Percentiles rank a stretch among this genome's conserved stretches.
These are phyloP conservation scores for Moesziomyces aphidis DNA, from an alignment of 1,284 basidiomycete species.

Conservation along the genomic window DNA sequence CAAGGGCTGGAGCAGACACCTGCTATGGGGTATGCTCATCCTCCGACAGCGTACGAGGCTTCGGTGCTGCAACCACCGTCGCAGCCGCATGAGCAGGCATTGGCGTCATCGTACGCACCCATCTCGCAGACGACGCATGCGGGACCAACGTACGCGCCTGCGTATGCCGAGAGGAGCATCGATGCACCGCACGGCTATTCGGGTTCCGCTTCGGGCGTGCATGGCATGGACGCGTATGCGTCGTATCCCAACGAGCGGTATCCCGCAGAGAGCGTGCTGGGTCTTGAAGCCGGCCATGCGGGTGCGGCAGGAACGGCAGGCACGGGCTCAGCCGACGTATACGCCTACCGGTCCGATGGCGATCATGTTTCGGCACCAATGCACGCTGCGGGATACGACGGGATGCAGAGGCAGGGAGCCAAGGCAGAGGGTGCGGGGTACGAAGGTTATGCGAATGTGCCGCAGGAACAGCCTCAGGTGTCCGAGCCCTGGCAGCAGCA, in stretches of 20 bases:
- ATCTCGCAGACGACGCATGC: conserved; percentile 1
- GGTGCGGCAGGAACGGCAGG: neutral
- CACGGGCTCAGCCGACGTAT: neutral
- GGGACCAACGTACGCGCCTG: neutral
- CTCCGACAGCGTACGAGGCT: neutral
- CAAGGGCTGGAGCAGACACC: neutral
- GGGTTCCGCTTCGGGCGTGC: neutral
- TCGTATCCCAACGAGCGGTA: conserved; percentile 1
- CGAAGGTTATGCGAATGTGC: neutral
- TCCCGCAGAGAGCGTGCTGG: neutral
- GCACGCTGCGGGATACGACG: conserved; percentile 8
- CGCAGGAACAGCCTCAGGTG: neutral
- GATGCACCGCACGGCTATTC: neutral
- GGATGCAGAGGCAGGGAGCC: neutral
- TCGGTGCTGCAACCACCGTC: neutral
- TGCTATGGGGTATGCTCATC: neutral
- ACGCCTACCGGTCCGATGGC: neutral
- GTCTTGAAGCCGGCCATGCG: neutral
- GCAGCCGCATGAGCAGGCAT: conserved; percentile 5
- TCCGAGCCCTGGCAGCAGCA: conserved; percentile 5
- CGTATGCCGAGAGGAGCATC: conserved; percentile 5
- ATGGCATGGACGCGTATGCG: neutral
- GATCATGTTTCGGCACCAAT: neutral
- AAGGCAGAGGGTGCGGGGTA: neutral
- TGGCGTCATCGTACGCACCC: neutral